Evolutionary conservation across 371 early-diverging fungal species (phyloP).

Genomic region (Aphelidium insulamus): DNA sequence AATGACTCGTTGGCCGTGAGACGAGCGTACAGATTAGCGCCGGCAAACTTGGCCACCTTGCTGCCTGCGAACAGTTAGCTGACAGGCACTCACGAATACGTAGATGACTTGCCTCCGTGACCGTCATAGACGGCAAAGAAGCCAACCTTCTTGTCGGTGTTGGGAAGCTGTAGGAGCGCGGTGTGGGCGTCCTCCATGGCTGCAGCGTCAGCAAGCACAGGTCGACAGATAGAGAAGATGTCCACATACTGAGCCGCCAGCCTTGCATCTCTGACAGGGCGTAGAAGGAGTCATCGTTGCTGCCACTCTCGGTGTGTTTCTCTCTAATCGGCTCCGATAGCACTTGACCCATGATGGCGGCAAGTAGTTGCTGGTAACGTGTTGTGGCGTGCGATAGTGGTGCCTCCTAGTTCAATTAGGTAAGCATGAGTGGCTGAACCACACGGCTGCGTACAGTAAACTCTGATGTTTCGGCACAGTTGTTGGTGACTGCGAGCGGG

Average conservation of each 20-base stretch:
- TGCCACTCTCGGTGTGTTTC: constrained; percentile 49
- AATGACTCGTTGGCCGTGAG: constrained; percentile 40
- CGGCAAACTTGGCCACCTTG: constrained; percentile 63
- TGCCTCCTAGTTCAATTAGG: too few species aligned
- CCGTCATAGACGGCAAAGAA: constrained; percentile 96
- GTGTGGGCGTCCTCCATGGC: constrained; percentile 95
- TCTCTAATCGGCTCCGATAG: constrained; percentile 79
- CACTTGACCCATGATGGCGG: constrained; percentile 78
- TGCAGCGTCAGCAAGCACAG: constrained; percentile 9
- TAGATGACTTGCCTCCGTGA: constrained; percentile 75
- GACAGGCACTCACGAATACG: too few species aligned
- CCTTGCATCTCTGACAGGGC: constrained; percentile 90
- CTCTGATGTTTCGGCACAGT: too few species aligned
- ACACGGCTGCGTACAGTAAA: too few species aligned
- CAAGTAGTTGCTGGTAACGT: too few species aligned
- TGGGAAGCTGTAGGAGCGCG: constrained; percentile 40
- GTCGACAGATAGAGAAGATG: neutral
- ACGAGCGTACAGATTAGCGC: constrained; percentile 38
- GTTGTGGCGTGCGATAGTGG: too few species aligned
- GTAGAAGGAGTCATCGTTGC: constrained; percentile 46
- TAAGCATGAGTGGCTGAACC: too few species aligned
- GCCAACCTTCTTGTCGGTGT: constrained; percentile 18
- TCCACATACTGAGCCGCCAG: constrained; percentile 72
- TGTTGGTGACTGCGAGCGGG: too few species aligned
- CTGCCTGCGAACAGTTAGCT: constrained; percentile 19